phyloP scores from a whole-genome alignment of 352 stramenopile species.

The Paralagenidium karlingii region DNA sequence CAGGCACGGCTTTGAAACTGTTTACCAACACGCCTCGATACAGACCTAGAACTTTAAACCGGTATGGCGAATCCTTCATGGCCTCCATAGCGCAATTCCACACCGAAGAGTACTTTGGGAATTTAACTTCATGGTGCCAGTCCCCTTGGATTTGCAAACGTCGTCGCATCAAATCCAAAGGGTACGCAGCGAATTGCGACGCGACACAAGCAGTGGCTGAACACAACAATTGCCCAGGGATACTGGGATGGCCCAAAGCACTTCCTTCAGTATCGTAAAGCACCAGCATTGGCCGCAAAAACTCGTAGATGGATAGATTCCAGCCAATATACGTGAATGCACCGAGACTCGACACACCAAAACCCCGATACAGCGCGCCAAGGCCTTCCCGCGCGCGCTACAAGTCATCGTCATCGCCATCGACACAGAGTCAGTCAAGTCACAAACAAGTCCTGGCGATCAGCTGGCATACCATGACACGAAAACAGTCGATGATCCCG shows the following conservation, averaged over 20 bases:
- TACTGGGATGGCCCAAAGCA: conserved; percentile 45
- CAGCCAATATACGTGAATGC: conserved; percentile 76
- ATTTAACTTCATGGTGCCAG: conserved; percentile 46
- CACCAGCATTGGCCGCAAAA: conserved; percentile 61
- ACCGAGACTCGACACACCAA: conserved; percentile 48
- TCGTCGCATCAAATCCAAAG: conserved; percentile 68
- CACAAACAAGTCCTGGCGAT: no score
- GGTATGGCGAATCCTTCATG: conserved; percentile 14
- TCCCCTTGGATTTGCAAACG: conserved; percentile 63
- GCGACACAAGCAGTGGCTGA: conserved; percentile 49
- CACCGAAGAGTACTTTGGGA: conserved; percentile 53
- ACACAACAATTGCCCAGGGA: conserved; percentile 69
- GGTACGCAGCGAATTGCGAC: conserved; percentile 66
- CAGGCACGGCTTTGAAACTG: conserved; percentile 49
- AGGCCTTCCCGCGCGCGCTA: conserved; percentile 19
- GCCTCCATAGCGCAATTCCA: conserved; percentile 58
- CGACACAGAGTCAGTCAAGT: no score
- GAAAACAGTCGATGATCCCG: conserved; percentile 40
- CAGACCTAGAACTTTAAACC: conserved; percentile 14
- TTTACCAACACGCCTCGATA: conserved; percentile 74
- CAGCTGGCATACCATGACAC: conserved; percentile 34
- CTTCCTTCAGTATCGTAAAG: conserved; percentile 55
- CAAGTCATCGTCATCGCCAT: neutral
- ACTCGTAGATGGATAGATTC: conserved; percentile 79
- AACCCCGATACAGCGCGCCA: conserved; percentile 62